Evolutionary conservation across 2,329 filamentous ascomycete species (phyloP).

Genomic region (Lachnellula occidentalis): DNA sequence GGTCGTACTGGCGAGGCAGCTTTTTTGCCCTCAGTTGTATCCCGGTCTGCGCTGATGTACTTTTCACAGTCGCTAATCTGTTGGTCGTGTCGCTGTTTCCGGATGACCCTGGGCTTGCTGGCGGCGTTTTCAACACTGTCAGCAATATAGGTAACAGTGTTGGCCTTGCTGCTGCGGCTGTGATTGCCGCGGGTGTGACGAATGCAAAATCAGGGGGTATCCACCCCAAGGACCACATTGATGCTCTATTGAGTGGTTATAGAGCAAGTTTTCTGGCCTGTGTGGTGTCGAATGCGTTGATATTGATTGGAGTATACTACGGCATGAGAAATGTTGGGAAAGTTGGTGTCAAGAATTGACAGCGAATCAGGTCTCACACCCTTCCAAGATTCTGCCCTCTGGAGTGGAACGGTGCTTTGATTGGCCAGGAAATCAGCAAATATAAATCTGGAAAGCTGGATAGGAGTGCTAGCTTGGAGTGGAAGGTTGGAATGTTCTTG

Average conservation of each 20-base stretch:
- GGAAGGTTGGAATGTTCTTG: too few species aligned
- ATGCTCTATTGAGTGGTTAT: conserved; percentile 44
- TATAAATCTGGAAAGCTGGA: too few species aligned
- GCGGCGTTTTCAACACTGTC: conserved; percentile 56
- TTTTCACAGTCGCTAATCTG: conserved; percentile 52
- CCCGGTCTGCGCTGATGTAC: conserved; percentile 37
- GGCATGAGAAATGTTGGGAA: conserved; percentile 39
- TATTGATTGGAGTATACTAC: conserved; percentile 31
- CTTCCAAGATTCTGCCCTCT: too few species aligned
- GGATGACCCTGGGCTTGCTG: conserved; percentile 52
- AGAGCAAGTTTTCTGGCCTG: conserved; percentile 48
- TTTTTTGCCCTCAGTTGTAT: conserved; percentile 39
- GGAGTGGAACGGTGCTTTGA: too few species aligned
- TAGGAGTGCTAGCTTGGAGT: too few species aligned
- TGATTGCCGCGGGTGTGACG: conserved; percentile 42
- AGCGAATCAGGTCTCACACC: too few species aligned
- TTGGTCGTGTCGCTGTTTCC: conserved; percentile 49
- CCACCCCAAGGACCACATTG: conserved; percentile 22
- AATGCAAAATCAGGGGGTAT: conserved; percentile 31
- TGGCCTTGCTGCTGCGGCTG: conserved; percentile 45
- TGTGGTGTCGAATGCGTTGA: conserved; percentile 40
- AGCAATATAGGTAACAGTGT: conserved; percentile 50
- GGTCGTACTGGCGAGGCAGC: conserved; percentile 42
- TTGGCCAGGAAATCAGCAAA: too few species aligned
- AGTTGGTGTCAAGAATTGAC: conserved; percentile 28